Percentiles rank a stretch among this genome's conserved stretches.
Evolutionary conservation across 1,139 yeast genomes (phyloP).

Genomic region (Geotrichum candidum): DNA sequence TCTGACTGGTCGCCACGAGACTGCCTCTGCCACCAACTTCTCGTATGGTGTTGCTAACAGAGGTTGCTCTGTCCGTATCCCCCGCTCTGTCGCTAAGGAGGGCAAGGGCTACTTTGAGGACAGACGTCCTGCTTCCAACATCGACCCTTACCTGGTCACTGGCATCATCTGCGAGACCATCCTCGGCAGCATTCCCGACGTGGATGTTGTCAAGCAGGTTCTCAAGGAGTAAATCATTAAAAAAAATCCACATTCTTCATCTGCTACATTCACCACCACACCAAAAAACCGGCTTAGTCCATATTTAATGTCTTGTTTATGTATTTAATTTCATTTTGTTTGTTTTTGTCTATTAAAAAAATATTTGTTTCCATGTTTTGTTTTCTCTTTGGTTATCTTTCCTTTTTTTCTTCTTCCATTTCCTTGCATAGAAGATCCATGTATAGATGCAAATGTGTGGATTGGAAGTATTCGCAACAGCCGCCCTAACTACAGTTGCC

Average conservation of each 20-base stretch:
- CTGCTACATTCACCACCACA: background rate
- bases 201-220: constrained; percentile 64
- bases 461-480: background rate
- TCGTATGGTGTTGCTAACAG: constrained; percentile 98
- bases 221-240: constrained; percentile 3
- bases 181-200: constrained; percentile 91
- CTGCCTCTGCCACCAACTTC: constrained; percentile 87
- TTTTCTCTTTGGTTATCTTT: background rate
- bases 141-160: constrained; percentile 96
- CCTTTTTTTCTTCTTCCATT: background rate
- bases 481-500: background rate
- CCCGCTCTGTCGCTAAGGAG: constrained; percentile 97
- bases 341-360: background rate
- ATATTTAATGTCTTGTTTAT: background rate
- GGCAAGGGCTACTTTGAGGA: constrained; percentile 98
- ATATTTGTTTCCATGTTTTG: background rate
- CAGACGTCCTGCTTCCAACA: constrained; percentile 99
- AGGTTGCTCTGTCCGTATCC: constrained; percentile 98
- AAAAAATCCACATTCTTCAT: background rate
- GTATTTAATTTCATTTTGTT: background rate
- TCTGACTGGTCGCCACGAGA: constrained; percentile 97
- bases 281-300: background rate
- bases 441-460: background rate
- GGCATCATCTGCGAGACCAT: constrained; percentile 98
- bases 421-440: background rate